These are phyloP conservation scores for Sutorius eximius DNA, from an alignment of 1,284 basidiomycete species.

Conservation along the genomic window DNA sequence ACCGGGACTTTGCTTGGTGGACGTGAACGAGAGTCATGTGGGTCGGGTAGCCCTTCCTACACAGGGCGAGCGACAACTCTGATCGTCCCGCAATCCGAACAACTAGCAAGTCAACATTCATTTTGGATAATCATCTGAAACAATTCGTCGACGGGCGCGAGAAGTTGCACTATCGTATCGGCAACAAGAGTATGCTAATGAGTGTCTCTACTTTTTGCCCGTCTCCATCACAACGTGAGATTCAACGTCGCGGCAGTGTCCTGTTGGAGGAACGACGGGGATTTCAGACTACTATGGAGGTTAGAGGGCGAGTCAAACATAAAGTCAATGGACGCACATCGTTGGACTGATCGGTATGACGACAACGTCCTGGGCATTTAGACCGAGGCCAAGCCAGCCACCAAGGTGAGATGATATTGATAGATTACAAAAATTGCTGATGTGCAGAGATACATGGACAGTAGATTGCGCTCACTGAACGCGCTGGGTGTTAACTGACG, in stretches of 20 bases:
- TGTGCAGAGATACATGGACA: constrained; percentile 16
- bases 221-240: neutral
- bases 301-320: constrained; percentile 1
- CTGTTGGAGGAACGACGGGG: neutral
- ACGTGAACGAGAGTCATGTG: no score
- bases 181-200: constrained; percentile 10
- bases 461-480: constrained; percentile 17
- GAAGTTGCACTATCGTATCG: neutral
- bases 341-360: constrained; percentile 2
- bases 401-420: constrained; percentile 5
- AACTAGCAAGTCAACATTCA: constrained; percentile 1
- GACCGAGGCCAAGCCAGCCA: neutral
- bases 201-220: constrained; percentile 11
- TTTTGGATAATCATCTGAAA: constrained; percentile 8
- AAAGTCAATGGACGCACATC: constrained; percentile 19
- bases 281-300: constrained; percentile 7
- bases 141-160: neutral
- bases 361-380: neutral
- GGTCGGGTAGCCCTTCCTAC: no score
- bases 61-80: no score
- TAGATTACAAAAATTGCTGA: constrained; percentile 19
- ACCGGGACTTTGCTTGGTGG: neutral
- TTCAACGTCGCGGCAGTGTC: neutral
- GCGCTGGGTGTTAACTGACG: constrained; percentile 12
- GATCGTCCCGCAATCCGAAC: neutral